These are phyloP conservation scores for Amylocystis lapponica DNA, from an alignment of 768 basidiomycete species.

Conservation along the genomic window DNA sequence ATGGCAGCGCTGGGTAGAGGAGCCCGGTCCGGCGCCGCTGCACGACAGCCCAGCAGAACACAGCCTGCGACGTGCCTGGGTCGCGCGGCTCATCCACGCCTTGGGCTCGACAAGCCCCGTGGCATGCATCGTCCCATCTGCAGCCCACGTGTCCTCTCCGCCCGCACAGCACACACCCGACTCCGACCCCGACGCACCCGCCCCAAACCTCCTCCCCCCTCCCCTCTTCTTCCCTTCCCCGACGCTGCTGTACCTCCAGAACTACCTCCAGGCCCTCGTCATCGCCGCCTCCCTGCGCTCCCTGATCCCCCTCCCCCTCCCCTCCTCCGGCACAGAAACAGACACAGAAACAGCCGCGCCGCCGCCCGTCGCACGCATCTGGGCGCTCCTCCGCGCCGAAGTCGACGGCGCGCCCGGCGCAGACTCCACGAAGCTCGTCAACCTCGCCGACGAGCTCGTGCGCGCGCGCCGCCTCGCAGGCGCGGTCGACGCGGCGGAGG, in stretches of 20 bases:
- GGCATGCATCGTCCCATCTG: constrained; percentile 14
- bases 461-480: constrained; percentile 36
- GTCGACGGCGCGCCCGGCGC: constrained; percentile 35
- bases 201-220: constrained; percentile 50
- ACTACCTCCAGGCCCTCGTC: constrained; percentile 64
- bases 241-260: constrained; percentile 53
- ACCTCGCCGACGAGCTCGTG: constrained; percentile 71
- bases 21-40: constrained; percentile 5
- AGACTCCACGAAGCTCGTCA: constrained; percentile 48
- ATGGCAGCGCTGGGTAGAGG: constrained; percentile 20
- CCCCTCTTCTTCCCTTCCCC: constrained; percentile 58
- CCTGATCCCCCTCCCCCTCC: constrained; percentile 40
- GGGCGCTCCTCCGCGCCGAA: constrained; percentile 58
- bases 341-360: neutral
- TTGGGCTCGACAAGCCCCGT: constrained; percentile 18
- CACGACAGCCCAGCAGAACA: neutral
- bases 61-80: constrained; percentile 11
- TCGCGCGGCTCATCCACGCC: constrained; percentile 19
- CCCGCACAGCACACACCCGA: neutral
- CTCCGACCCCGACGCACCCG: neutral
- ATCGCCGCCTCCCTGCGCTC: constrained; percentile 56
- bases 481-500: constrained; percentile 35
- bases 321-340: too few relatives aligned
- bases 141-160: neutral
- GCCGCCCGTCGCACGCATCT: constrained; percentile 37